Conservation (phyloP, 1,139 yeast species). For the Yamadazyma mexicana region DNA sequence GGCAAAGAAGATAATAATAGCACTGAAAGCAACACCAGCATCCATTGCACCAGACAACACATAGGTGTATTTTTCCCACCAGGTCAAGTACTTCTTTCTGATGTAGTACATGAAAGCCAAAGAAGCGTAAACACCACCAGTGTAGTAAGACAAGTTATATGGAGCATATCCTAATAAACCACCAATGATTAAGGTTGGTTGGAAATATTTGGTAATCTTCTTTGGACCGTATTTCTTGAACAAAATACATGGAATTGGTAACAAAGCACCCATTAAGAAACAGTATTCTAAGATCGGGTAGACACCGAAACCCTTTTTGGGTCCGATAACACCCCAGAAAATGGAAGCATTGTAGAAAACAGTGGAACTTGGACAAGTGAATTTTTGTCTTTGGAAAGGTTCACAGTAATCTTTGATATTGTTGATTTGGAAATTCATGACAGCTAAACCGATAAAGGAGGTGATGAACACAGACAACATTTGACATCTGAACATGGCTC, state of each 20-base stretch:
- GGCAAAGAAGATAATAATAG: slow-evolving; percentile 55
- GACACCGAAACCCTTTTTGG: slow-evolving; percentile 15
- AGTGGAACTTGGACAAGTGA: slow-evolving; percentile 7
- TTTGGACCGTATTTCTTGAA: slow-evolving; percentile 38
- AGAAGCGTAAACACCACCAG: slow-evolving; percentile 43
- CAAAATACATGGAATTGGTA: slow-evolving; percentile 43
- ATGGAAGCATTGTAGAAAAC: slow-evolving; percentile 7
- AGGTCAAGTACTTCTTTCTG: slow-evolving; percentile 41
- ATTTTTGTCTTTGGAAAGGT: slow-evolving; percentile 4
- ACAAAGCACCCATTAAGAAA: slow-evolving; percentile 54
- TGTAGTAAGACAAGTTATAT: slow-evolving; percentile 49
- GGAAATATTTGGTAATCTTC: slow-evolving; percentile 32
- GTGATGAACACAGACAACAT: slow-evolving; percentile 42
- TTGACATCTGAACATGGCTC: slow-evolving; percentile 62
- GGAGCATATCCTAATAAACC: slow-evolving; percentile 45
- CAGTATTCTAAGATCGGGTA: slow-evolving; percentile 51
- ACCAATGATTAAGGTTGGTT: slow-evolving; percentile 46
- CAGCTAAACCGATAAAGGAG: slow-evolving; percentile 38
- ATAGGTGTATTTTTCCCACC: slow-evolving; percentile 65
- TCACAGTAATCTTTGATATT: slow-evolving; percentile 5
- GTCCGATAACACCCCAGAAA: slow-evolving; percentile 9
- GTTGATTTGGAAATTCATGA: slow-evolving; percentile 4
- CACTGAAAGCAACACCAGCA: slow-evolving; percentile 55
- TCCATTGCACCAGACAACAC: slow-evolving; percentile 48
- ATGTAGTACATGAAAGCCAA: slow-evolving; percentile 48